These are phyloP conservation scores for Cyberlindnera bimundalis DNA, from an alignment of 805 yeast species.

Conservation along the genomic window DNA sequence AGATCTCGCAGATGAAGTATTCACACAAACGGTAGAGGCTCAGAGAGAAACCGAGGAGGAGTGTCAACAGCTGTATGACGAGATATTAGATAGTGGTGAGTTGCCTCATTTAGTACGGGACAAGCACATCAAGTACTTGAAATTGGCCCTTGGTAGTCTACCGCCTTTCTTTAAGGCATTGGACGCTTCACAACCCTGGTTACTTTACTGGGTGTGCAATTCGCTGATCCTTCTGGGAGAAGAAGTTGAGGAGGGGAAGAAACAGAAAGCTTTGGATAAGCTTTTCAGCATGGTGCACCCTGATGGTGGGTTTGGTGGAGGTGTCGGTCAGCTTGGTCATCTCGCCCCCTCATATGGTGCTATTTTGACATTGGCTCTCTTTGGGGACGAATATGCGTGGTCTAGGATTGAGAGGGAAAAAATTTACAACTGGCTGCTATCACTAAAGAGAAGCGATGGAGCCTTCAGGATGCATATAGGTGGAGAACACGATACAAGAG, in stretches of 20 bases:
- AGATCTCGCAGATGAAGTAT: conserved; percentile 27
- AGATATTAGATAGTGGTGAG: conserved; percentile 20
- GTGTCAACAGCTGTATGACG: conserved; percentile 32
- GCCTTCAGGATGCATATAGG: conserved; percentile 68
- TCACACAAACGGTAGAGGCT: conserved; percentile 34
- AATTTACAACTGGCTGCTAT: conserved; percentile 61
- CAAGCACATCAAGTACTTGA: conserved; percentile 21
- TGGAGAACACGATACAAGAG: conserved; percentile 86
- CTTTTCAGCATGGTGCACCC: conserved; percentile 30
- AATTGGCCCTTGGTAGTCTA: conserved; percentile 20
- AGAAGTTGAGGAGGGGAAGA: conserved; percentile 25
- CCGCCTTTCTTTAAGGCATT: conserved; percentile 36
- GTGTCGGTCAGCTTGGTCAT: conserved; percentile 77
- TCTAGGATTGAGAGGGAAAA: conserved; percentile 39
- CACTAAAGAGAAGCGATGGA: conserved; percentile 65
- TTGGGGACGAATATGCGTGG: conserved; percentile 44
- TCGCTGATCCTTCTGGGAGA: conserved; percentile 41
- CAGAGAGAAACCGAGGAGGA: conserved; percentile 33
- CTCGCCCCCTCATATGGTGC: conserved; percentile 83
- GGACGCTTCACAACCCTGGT: conserved; percentile 94
- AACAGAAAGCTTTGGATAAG: conserved; percentile 30
- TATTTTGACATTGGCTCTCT: conserved; percentile 53
- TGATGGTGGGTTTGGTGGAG: conserved; percentile 83
- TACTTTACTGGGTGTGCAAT: conserved; percentile 79
- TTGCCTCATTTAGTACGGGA: conserved; percentile 14